These are phyloP conservation scores for Monosporascus cannonballus DNA, from an alignment of 2,329 filamentous ascomycete genomes.

Conservation along the genomic window DNA sequence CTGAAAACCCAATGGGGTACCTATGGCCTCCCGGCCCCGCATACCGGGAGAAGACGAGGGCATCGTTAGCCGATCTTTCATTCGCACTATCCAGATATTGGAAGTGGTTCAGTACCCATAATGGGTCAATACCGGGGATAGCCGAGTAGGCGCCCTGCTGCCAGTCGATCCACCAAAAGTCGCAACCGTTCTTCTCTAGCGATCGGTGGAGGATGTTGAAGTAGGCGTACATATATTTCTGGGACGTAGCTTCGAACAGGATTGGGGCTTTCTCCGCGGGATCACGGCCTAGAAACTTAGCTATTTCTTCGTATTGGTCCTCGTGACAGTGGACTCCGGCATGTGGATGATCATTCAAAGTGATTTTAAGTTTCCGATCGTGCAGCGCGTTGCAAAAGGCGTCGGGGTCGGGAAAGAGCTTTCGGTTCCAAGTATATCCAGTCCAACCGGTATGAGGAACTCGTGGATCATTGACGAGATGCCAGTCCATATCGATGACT, in stretches of 20 bases:
- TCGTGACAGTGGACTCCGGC: constrained; percentile 51
- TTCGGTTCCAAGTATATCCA: constrained; percentile 56
- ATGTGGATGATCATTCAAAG: constrained; percentile 58
- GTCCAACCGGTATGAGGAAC: constrained; percentile 49
- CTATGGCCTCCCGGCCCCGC: constrained; percentile 57
- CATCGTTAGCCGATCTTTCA: constrained; percentile 27
- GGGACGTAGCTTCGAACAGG: constrained; percentile 48
- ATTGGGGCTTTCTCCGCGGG: constrained; percentile 43
- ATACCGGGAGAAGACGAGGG: constrained; percentile 55
- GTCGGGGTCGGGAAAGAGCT: constrained; percentile 50
- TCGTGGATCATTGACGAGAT: constrained; percentile 43
- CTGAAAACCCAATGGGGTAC: constrained; percentile 60
- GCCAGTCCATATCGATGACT: constrained; percentile 64
- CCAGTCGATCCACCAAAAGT: constrained; percentile 67
- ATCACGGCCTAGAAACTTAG: constrained; percentile 44
- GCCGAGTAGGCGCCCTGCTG: constrained; percentile 53
- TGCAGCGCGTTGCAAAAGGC: constrained; percentile 47
- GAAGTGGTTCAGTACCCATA: constrained; percentile 62
- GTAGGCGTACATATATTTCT: constrained; percentile 51
- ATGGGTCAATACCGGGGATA: constrained; percentile 52
- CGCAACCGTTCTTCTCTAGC: constrained; percentile 49
- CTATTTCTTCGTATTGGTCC: constrained; percentile 49
- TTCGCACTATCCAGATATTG: constrained; percentile 50
- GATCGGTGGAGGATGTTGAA: constrained; percentile 50
- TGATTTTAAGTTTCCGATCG: constrained; percentile 43